These are phyloP conservation scores for Medicago truncatula DNA, from an alignment of 306 rosid genomes.

Conservation along the genomic window MtrunA17r5.0-ANR NC_053044.1:45053501-45054000, in stretches of 20 bases:
- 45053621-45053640: background rate
- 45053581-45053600: background rate
- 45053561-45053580: background rate
- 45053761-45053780: constrained; percentile 16
- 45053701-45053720: background rate
- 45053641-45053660: background rate
- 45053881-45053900: constrained; percentile 10
- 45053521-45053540: background rate
- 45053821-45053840: constrained; percentile 30
- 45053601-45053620: background rate
- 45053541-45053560: background rate
- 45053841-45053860: constrained; percentile 28
- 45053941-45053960: constrained; percentile 67
- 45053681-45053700: background rate
- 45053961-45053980: constrained; percentile 42
- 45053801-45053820: constrained; percentile 20
- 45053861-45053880: constrained; percentile 3
- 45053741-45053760: constrained; percentile 24
- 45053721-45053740: constrained; percentile 26
- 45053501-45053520: background rate
- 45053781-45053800: constrained; percentile 21
- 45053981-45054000: constrained; percentile 6
- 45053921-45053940: constrained; percentile 95
- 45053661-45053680: background rate
- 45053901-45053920: constrained; percentile 83